phyloP scores from a whole-genome alignment of 768 basidiomycete species.

The Pleurotus pulmonarius region DNA sequence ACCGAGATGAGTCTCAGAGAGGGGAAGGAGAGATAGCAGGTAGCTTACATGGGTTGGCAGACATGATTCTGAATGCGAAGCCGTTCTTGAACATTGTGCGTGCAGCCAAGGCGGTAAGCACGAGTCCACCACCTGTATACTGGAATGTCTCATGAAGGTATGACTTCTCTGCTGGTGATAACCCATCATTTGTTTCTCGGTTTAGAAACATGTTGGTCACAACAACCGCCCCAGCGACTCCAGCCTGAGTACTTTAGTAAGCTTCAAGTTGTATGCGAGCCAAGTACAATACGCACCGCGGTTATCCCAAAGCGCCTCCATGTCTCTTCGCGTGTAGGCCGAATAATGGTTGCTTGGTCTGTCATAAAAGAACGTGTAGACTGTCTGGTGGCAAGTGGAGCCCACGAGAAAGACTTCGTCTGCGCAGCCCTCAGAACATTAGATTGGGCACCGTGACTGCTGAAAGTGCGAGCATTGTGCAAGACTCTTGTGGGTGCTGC shows the following conservation, averaged over 20 bases:
- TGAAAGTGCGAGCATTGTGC: too few species aligned
- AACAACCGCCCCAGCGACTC: slow-evolving; percentile 69
- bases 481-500: too few species aligned
- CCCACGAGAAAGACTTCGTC: slow-evolving; percentile 5
- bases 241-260: slow-evolving; percentile 39
- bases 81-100: slow-evolving; percentile 73
- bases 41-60: slow-evolving; percentile 73
- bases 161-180: slow-evolving; percentile 58
- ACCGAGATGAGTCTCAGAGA: background rate
- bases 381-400: slow-evolving; percentile 18
- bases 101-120: slow-evolving; percentile 74
- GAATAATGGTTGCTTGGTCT: slow-evolving; percentile 33
- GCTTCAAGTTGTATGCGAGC: background rate
- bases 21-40: background rate
- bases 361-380: slow-evolving; percentile 47
- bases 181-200: slow-evolving; percentile 70
- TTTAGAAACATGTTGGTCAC: slow-evolving; percentile 66
- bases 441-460: too few species aligned
- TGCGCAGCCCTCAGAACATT: too few species aligned
- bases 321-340: slow-evolving; percentile 32
- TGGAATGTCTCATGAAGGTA: slow-evolving; percentile 77
- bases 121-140: slow-evolving; percentile 80
- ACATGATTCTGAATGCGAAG: slow-evolving; percentile 69
- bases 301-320: slow-evolving; percentile 47
- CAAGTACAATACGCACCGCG: slow-evolving; percentile 34